Base-by-base conservation (phyloP, 106 monocot species). In the Dendrobium catenatum region DNA sequence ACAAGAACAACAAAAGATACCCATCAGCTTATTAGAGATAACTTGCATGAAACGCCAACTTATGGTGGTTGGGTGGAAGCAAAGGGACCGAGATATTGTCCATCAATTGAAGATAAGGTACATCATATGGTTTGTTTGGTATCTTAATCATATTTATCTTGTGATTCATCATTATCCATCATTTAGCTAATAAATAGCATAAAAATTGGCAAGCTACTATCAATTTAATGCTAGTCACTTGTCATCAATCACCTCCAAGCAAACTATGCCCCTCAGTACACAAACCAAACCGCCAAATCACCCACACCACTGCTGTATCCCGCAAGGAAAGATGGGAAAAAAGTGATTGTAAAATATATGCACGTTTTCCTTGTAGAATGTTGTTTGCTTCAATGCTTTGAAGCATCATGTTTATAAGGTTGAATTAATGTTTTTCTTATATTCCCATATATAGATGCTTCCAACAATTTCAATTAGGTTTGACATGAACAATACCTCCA, bases 51-150 rank as follows among this genome's bases (percentile, higher is more conserved):
- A 80, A 95, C 99, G 72, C 95, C 95, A 67, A 99, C 99, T 68
- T 99, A 99, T 93, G 99, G 99, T 75, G 99, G 99, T 79, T 99
- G 99, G 99, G 93, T 99, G 29, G 95, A 99, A 79, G 93, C 99
- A 47, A 99, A 99, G 80, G 99, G 99, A 7, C 99, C 99, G 26
- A 93, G 99, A 85, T 99, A 95, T 80, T 99, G 99, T 78, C 99
- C 99, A 56, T 93, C 95, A 26, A 99, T 99, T 76, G 99, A 99
- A 90, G 99, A 99, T 80, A 99, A 99, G 95, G 99, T 99, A 88
- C 10, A 54, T 31, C 40, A 24, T 47, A 46, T 42, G 13, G 19
- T 40, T 61, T 78, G 20, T 55, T 72, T 41, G 17, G 33, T 31
- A 64, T 64, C 6, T 70, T 31, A 70, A 31, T 70, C 9, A 78